Evolutionary conservation across 371 early-diverging fungal species (phyloP).

Genomic region (Nematocida parisii): DNA sequence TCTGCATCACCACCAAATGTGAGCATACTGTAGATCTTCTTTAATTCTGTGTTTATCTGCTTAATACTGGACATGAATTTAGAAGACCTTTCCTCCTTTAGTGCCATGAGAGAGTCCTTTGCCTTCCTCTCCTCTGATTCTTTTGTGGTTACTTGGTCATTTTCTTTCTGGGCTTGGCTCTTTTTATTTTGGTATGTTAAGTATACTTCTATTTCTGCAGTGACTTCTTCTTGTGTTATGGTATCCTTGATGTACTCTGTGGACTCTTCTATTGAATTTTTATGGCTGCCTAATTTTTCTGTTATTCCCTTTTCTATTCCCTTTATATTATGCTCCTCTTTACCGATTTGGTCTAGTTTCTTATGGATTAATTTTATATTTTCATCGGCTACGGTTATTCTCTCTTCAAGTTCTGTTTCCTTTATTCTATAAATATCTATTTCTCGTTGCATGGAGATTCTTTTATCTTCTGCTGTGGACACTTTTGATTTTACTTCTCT

Average conservation of each 20-base stretch:
- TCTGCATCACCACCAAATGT: slow-evolving; percentile 98
- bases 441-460: background rate
- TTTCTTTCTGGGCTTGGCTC: slow-evolving; percentile 43
- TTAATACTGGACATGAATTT: slow-evolving; percentile 94
- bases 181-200: slow-evolving; percentile 50
- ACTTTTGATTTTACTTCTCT: slow-evolving; percentile 69
- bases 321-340: background rate
- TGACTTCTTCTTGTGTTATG: background rate
- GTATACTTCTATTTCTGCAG: slow-evolving; percentile 38
- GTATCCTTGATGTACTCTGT: background rate
- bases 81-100: slow-evolving; percentile 78
- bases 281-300: background rate
- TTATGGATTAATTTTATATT: slow-evolving; percentile 34
- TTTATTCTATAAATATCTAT: slow-evolving; percentile 15
- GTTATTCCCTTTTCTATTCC: background rate
- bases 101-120: slow-evolving; percentile 72
- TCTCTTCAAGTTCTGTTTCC: slow-evolving; percentile 28
- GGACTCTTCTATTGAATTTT: background rate
- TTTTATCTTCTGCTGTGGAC: slow-evolving; percentile 66
- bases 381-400: slow-evolving; percentile 37
- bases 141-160: slow-evolving; percentile 14
- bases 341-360: slow-evolving; percentile 20
- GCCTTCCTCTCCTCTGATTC: slow-evolving; percentile 20
- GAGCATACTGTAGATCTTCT: slow-evolving; percentile 88
- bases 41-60: slow-evolving; percentile 83